Conservation (phyloP, 441 rosid genomes). For the Mallotus japonicus region DNA sequence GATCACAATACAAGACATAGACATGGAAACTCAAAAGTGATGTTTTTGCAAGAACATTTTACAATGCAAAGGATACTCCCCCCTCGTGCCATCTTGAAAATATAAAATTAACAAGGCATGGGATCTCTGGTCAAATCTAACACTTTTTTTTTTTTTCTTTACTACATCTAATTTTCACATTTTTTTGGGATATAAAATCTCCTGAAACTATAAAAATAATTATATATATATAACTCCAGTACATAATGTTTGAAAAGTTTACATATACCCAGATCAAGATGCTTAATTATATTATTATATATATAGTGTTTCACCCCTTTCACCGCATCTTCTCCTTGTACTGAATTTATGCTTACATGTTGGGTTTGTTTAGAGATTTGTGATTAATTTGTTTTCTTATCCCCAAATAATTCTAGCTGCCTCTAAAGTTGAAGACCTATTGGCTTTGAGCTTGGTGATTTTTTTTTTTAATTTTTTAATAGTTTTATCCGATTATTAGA, state of each 20-base stretch:
- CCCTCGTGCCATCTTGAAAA: slow-evolving; percentile 46
- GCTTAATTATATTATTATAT: not conserved
- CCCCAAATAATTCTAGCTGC: slow-evolving; percentile 5
- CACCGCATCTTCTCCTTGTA: slow-evolving; percentile 21
- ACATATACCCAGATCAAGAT: slow-evolving; percentile 27
- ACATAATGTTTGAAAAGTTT: slow-evolving; percentile 6
- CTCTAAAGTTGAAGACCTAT: slow-evolving; percentile 1
- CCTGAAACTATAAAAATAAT: not conserved
- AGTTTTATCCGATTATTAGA: no score
- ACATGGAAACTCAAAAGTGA: slow-evolving; percentile 31
- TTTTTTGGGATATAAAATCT: not conserved
- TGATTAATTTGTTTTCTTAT: slow-evolving; percentile 2
- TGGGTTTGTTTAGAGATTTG: slow-evolving; percentile 22
- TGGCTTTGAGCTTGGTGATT: slow-evolving; percentile 16
- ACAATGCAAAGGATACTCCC: not conserved
- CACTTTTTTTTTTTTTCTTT: not conserved
- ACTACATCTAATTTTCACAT: not conserved
- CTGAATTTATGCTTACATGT: slow-evolving; percentile 34
- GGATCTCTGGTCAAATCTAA: slow-evolving; percentile 24
- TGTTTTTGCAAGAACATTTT: slow-evolving; percentile 15
- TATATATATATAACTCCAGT: not conserved
- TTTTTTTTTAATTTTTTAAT: no score
- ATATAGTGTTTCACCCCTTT: slow-evolving; percentile 30
- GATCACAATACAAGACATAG: slow-evolving; percentile 31
- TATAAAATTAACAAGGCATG: slow-evolving; percentile 16